Conservation (phyloP, 306 rosid genomes). For the Hylodesmum podocarpum region DNA sequence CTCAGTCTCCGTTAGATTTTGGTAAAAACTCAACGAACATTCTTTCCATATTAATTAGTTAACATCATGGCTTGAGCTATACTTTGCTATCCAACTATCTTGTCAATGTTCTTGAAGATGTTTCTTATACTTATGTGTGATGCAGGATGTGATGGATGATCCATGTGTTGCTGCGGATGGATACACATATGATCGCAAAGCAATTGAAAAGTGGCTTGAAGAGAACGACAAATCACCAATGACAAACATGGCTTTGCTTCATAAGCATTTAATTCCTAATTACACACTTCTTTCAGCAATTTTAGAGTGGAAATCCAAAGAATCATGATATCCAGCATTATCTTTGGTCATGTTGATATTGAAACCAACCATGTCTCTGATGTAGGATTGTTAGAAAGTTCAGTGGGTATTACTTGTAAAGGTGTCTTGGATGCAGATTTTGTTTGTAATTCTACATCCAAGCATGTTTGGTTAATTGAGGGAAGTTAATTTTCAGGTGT, state of each 20-base stretch:
- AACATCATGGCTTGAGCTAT: background rate
- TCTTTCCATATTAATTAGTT: background rate
- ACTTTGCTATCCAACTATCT: background rate
- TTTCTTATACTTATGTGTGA: background rate
- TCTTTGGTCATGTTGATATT: conserved; percentile 15
- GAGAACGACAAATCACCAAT: conserved; percentile 71
- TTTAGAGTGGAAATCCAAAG: conserved; percentile 76
- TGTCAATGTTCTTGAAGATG: background rate
- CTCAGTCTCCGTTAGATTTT: background rate
- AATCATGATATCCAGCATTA: conserved; percentile 13
- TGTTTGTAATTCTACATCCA: conserved; percentile 1
- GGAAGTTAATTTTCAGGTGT: conserved; percentile 1
- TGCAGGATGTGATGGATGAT: conserved; percentile 85
- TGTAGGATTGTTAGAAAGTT: conserved; percentile 15
- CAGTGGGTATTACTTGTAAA: background rate
- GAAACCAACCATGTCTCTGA: background rate
- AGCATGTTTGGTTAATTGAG: conserved; percentile 10
- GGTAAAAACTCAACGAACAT: background rate
- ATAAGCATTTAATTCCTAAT: conserved; percentile 71
- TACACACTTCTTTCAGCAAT: conserved; percentile 87
- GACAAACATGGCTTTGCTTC: conserved; percentile 70
- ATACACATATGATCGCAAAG: conserved; percentile 77
- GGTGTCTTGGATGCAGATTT: conserved; percentile 21
- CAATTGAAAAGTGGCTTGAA: conserved; percentile 73
- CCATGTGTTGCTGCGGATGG: conserved; percentile 99